Evolutionary conservation across 805 yeast genomes (phyloP).

Genomic region (Pichia membranifaciens): DNA sequence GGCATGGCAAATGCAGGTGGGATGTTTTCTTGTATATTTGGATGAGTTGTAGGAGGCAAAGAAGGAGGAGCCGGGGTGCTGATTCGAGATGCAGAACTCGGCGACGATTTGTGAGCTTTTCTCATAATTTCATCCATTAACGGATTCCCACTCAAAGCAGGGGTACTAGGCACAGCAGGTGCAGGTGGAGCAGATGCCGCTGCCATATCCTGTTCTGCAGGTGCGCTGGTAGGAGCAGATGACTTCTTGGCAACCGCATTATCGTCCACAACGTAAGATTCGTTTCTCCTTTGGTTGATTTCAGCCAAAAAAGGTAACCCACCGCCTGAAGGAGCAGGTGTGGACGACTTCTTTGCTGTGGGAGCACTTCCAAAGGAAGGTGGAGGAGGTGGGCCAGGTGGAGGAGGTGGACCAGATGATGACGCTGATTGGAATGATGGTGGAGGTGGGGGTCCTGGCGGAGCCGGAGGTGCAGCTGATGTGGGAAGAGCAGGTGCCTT

Average conservation of each 20-base stretch:
- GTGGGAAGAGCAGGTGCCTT: neutral
- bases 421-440: constrained; percentile 19
- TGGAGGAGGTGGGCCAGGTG: constrained; percentile 17
- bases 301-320: constrained; percentile 54
- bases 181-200: constrained; percentile 21
- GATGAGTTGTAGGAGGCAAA: constrained; percentile 18
- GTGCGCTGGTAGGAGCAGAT: constrained; percentile 24
- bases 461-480: neutral
- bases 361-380: constrained; percentile 5
- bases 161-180: constrained; percentile 14
- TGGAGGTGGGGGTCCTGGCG: constrained; percentile 17
- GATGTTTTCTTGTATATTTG: constrained; percentile 9
- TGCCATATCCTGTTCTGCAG: constrained; percentile 17
- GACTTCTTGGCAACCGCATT: constrained; percentile 17
- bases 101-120: constrained; percentile 35
- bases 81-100: constrained; percentile 21
- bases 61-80: constrained; percentile 20
- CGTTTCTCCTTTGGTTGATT: constrained; percentile 50
- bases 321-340: constrained; percentile 35
- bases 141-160: constrained; percentile 40
- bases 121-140: constrained; percentile 79
- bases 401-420: constrained; percentile 16
- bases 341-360: neutral
- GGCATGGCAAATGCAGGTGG: neutral
- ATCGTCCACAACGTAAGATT: constrained; percentile 42